Percentiles rank a stretch among this genome's conserved stretches.
phyloP scores from a whole-genome alignment of 192 early-diverging fungal genomes.

The Bifiguratus adelaidae region DNA sequence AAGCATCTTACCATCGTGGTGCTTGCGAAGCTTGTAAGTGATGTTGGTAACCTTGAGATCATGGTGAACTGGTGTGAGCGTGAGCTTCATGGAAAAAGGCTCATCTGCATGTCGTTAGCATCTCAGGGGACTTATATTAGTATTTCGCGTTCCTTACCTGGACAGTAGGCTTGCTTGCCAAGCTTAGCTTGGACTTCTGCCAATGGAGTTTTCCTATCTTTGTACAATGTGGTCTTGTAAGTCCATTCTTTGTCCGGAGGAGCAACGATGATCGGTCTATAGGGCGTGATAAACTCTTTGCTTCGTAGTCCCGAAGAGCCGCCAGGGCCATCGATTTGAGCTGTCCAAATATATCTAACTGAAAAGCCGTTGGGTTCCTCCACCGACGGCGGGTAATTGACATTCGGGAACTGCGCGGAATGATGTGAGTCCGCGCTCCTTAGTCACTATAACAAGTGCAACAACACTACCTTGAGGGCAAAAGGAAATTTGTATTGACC shows the following conservation, averaged over 20 bases:
- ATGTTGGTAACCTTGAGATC: slow-evolving; percentile 10
- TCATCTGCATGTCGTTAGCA: slow-evolving; percentile 7
- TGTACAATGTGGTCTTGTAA: slow-evolving; percentile 7
- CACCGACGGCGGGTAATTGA: slow-evolving; percentile 26
- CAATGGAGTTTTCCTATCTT: slow-evolving; percentile 10
- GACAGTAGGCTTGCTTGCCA: slow-evolving; percentile 18
- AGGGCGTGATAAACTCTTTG: slow-evolving; percentile 15
- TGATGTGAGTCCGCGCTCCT: neutral
- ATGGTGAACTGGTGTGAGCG: slow-evolving; percentile 6
- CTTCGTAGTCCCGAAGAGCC: slow-evolving; percentile 12
- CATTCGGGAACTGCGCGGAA: slow-evolving; percentile 16
- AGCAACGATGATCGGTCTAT: slow-evolving; percentile 21
- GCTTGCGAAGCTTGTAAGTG: slow-evolving; percentile 27
- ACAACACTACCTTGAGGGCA: slow-evolving; percentile 19
- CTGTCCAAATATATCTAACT: slow-evolving; percentile 19
- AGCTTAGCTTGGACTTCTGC: slow-evolving; percentile 22
- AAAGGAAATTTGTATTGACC: slow-evolving; percentile 21
- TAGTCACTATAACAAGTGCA: neutral
- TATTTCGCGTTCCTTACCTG: slow-evolving; percentile 14
- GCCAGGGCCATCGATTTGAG: slow-evolving; percentile 17
- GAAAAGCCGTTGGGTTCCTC: slow-evolving; percentile 20
- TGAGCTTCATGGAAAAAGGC: slow-evolving; percentile 14
- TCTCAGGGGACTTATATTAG: neutral
- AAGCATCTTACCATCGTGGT: slow-evolving; percentile 30
- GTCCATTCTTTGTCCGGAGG: slow-evolving; percentile 18